Base-by-base conservation (phyloP, 1,139 yeast species). In the Torulaspora pretoriensis region DNA sequence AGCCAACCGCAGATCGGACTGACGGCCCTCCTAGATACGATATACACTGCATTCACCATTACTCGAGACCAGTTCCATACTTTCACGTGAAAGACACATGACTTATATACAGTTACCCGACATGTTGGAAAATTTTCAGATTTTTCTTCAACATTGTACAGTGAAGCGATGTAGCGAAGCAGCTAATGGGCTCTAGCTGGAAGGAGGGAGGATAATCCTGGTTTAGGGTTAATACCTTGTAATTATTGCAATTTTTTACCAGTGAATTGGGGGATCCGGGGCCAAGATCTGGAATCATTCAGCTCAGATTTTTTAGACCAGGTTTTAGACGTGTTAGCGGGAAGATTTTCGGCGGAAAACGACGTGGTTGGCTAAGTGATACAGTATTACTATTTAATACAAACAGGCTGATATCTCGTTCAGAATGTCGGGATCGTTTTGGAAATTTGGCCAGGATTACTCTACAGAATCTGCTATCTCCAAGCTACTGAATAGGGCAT, bases 381-480 rank as follows among this genome's bases (percentile, higher is more conserved):
- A 7, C 8, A 30, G 14, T 8, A 19, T 30, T 19, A 19, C 22
- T 19, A 19, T 19, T 19, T 19, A 7, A 19, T 5, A 19, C 22
- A 4, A 7, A 19, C 5, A 19, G 22, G 7, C 7, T 19, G 22
- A 19, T 19, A 19, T 19, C 7, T 19, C 22, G 5, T 13, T 24
- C 26, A 28, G 28, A n/a, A 40, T 40, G 92, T 81, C 90, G 2
- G 84, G 86, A 27, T 78, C 92, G 35, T 90, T 89, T 67, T 90
- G 97, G 97, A 83, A 87, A 65, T 85, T 87, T 67, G 87, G 90
- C 46, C 85, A 83, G 65, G 92, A 88, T 52, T 85, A 85, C 65
- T 78, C 89, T 42, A 79, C 88, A 42, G 78, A 81, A 38, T 81
- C 90, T 8, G 78, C 85, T 48, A 80, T 90, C 46, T 80, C 87